Conservation (phyloP, 257 asterid species). For the Solanum piurae region DNA sequence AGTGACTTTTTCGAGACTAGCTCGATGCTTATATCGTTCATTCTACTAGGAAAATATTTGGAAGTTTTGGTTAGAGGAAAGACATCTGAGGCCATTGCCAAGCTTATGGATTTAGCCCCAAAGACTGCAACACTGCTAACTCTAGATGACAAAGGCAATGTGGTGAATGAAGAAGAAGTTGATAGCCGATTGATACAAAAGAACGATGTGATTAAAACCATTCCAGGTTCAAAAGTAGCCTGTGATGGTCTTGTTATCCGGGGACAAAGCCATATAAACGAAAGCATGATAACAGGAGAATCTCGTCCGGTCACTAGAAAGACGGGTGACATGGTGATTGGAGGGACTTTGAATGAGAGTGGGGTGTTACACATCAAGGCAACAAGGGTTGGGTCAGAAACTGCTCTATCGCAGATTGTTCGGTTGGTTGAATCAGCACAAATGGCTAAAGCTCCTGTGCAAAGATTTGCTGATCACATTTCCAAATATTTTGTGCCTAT, state of each 20-base stretch:
- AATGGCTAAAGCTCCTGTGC: conserved; percentile 59
- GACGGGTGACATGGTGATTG: conserved; percentile 43
- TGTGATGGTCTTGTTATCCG: conserved; percentile 51
- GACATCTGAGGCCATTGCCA: conserved; percentile 62
- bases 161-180: conserved; percentile 42
- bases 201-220: conserved; percentile 48
- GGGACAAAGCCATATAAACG: conserved; percentile 53
- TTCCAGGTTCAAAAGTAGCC: conserved; percentile 56
- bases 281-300: conserved; percentile 77
- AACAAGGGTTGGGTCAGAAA: conserved; percentile 59
- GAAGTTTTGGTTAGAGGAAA: conserved; percentile 65
- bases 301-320: conserved; percentile 36
- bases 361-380: conserved; percentile 52
- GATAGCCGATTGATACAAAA: conserved; percentile 43
- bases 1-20: conserved; percentile 62
- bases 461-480: conserved; percentile 55
- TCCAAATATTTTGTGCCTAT: conserved; percentile 57
- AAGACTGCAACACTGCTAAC: conserved; percentile 35
- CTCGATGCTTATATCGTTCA: conserved; percentile 60
- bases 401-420: conserved; percentile 55
- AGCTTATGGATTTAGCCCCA: conserved; percentile 56
- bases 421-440: conserved; percentile 59
- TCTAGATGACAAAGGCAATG: conserved; percentile 24
- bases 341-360: conserved; percentile 47
- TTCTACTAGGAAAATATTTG: conserved; percentile 52